Conservation (phyloP, 352 stramenopile species). For the Globisporangium solare region DNA sequence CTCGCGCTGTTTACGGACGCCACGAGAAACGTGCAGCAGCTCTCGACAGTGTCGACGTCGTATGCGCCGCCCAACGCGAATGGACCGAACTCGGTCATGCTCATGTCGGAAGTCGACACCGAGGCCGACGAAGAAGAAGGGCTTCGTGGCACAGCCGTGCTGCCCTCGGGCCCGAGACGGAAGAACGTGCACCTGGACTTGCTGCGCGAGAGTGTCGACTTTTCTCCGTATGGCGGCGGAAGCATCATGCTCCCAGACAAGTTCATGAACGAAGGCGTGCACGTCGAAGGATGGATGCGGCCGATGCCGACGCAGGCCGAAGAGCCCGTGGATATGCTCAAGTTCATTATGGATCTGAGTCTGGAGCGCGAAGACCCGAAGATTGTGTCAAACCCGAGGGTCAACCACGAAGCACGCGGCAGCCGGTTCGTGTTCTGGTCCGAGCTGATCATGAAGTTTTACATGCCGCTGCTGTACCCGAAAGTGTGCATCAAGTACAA, state of each 20-base stretch:
- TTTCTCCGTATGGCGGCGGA: constrained; percentile 78
- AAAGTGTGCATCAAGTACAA: constrained; percentile 84
- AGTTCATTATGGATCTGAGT: constrained; percentile 87
- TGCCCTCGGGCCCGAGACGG: constrained; percentile 29
- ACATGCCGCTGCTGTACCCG: constrained; percentile 85
- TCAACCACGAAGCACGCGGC: constrained; percentile 40
- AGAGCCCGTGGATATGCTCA: constrained; percentile 86
- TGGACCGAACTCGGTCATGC: constrained; percentile 31
- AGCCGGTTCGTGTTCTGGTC: constrained; percentile 85
- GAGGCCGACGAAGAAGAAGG: constrained; percentile 38
- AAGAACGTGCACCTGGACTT: constrained; percentile 75
- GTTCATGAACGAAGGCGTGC: constrained; percentile 79
- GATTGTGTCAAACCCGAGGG: constrained; percentile 30
- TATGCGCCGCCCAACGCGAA: constrained; percentile 9
- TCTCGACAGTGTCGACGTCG: constrained; percentile 35
- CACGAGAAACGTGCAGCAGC: constrained; percentile 64
- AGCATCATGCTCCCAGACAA: constrained; percentile 76
- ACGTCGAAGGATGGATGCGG: constrained; percentile 84
- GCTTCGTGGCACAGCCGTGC: constrained; percentile 27
- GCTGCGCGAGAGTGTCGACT: constrained; percentile 78
- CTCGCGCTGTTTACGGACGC: constrained; percentile 80
- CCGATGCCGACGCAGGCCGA: constrained; percentile 74
- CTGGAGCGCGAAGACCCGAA: constrained; percentile 66
- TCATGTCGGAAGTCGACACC: constrained; percentile 40
- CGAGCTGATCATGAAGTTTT: constrained; percentile 87